phyloP scores from a whole-genome alignment of 208 protist genomes.

The Trypanosoma cruzi region DNA sequence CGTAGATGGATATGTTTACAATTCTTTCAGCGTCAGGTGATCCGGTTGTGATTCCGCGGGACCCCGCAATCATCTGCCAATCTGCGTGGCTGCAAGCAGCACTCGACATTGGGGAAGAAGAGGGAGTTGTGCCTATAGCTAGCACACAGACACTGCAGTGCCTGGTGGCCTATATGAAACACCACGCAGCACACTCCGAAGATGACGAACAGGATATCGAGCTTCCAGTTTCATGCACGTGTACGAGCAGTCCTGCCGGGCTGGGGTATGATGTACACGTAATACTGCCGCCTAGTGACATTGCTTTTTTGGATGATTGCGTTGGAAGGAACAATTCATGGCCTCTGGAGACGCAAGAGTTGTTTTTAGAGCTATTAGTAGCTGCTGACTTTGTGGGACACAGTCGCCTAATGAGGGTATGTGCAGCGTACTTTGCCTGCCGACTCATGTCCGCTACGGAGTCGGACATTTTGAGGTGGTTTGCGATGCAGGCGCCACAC shows the following conservation, averaged over 20 bases:
- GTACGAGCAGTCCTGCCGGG: neutral
- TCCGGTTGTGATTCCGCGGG: slow-evolving; percentile 5
- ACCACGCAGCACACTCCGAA: slow-evolving; percentile 15
- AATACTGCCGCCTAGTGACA: slow-evolving; percentile 18
- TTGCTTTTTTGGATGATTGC: slow-evolving; percentile 28
- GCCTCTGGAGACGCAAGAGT: slow-evolving; percentile 24
- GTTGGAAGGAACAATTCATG: slow-evolving; percentile 6
- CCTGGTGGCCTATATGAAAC: slow-evolving; percentile 48
- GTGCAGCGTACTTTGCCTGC: slow-evolving; percentile 49
- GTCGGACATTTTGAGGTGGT: slow-evolving; percentile 51
- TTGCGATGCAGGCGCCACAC: slow-evolving; percentile 3
- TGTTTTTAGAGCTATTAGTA: slow-evolving; percentile 59
- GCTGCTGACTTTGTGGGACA: slow-evolving; percentile 64
- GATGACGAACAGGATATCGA: neutral
- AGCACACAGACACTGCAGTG: slow-evolving; percentile 34
- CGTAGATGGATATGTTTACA: slow-evolving; percentile 25
- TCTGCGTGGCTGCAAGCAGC: slow-evolving; percentile 50
- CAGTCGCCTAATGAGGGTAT: slow-evolving; percentile 36
- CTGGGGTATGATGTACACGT: slow-evolving; percentile 25
- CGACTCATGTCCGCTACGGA: slow-evolving; percentile 62
- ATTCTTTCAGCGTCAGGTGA: slow-evolving; percentile 31
- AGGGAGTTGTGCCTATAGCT: slow-evolving; percentile 48
- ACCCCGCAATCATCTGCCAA: slow-evolving; percentile 22
- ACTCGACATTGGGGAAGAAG: slow-evolving; percentile 35
- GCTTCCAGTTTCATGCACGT: slow-evolving; percentile 29